Evolutionary conservation across 768 basidiomycete genomes (phyloP).

Genomic region (Termitomyces sp.): DNA sequence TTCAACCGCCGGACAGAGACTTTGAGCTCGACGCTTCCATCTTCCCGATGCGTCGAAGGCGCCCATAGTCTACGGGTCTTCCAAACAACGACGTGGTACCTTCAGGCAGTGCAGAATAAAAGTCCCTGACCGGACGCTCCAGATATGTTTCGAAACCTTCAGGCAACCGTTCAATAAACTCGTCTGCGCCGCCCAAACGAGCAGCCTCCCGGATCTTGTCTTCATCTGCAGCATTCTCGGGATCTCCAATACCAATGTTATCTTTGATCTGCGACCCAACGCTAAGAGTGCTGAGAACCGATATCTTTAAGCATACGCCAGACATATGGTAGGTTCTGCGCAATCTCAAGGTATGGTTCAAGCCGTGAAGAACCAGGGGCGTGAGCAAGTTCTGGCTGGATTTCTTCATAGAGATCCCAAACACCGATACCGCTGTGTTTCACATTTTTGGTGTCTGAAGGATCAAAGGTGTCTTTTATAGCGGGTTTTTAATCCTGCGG

Average conservation of each 20-base stretch:
- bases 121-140: constrained; percentile 66
- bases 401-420: constrained; percentile 77
- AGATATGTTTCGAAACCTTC: constrained; percentile 72
- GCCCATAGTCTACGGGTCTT: constrained; percentile 46
- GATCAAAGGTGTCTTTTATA: constrained; percentile 30
- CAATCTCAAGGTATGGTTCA: constrained; percentile 44
- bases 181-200: constrained; percentile 63
- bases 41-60: constrained; percentile 40
- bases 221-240: constrained; percentile 46
- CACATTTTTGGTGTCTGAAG: constrained; percentile 36
- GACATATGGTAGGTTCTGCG: constrained; percentile 54
- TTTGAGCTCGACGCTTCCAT: constrained; percentile 33
- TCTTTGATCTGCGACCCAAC: constrained; percentile 56
- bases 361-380: constrained; percentile 40
- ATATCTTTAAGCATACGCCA: constrained; percentile 68
- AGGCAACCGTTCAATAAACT: constrained; percentile 59
- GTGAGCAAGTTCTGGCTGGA: constrained; percentile 31
- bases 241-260: constrained; percentile 75
- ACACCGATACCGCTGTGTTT: constrained; percentile 64
- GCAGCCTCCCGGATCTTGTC: constrained; percentile 66
- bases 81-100: constrained; percentile 64
- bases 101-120: constrained; percentile 62
- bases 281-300: constrained; percentile 23
- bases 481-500: background rate
- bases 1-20: constrained; percentile 61